Evolutionary conservation across 1,284 basidiomycete genomes (phyloP).

Genomic region (Leccinum laetum): DNA sequence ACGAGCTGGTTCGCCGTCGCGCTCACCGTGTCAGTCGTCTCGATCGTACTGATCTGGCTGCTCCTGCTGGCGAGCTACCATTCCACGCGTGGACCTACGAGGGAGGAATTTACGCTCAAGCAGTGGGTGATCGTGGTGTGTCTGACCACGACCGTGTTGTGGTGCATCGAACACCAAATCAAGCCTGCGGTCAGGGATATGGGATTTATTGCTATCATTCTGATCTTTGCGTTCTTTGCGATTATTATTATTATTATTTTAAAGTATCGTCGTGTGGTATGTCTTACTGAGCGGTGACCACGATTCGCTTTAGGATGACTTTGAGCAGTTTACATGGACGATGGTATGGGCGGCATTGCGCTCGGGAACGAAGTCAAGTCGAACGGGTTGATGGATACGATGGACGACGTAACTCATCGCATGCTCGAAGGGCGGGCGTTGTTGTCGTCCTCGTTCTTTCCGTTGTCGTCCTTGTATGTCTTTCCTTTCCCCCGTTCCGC

Average conservation of each 20-base stretch:
- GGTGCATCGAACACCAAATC: constrained; percentile 89
- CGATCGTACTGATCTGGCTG: constrained; percentile 90
- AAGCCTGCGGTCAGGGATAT: constrained; percentile 89
- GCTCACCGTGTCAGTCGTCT: constrained; percentile 86
- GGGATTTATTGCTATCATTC: constrained; percentile 96
- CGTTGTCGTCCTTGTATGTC: constrained; percentile 36
- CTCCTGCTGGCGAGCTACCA: constrained; percentile 86
- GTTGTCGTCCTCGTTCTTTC: constrained; percentile 64
- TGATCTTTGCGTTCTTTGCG: constrained; percentile 93
- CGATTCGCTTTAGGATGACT: constrained; percentile 71
- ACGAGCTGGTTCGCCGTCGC: constrained; percentile 94
- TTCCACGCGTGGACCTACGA: constrained; percentile 70
- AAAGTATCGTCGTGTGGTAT: constrained; percentile 56
- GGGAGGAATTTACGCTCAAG: constrained; percentile 77
- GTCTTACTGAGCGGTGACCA: background rate
- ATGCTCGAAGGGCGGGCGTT: constrained; percentile 73
- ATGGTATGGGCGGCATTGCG: constrained; percentile 99
- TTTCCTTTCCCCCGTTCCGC: background rate
- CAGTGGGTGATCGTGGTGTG: constrained; percentile 93
- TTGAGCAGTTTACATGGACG: constrained; percentile 61
- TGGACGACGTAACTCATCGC: constrained; percentile 71
- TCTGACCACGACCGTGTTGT: constrained; percentile 84
- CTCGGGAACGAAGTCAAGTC: constrained; percentile 93
- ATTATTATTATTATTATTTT: constrained; percentile 52
- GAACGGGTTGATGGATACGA: constrained; percentile 82